These are phyloP conservation scores for Paratrimastix pyriformis DNA, from an alignment of 78 protist species.

Conservation along the genomic window DNA sequence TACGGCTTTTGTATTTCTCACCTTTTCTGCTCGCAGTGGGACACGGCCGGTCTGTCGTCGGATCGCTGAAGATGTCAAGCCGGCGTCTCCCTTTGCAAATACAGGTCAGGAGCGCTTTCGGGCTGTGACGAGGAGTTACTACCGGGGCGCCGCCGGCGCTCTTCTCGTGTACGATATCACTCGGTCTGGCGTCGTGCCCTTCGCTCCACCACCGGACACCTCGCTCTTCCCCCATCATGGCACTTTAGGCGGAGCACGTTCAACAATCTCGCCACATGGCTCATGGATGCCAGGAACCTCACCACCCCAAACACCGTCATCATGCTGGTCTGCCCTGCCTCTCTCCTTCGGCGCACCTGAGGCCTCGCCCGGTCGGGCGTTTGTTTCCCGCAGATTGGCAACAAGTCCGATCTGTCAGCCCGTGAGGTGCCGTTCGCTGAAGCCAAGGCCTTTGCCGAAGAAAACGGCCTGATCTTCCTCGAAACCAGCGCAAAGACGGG, in stretches of 20 bases:
- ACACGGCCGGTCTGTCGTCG: too few species aligned
- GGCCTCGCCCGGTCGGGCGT: too few species aligned
- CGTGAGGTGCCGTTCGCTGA: background rate
- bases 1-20: too few species aligned
- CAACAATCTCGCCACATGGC: background rate
- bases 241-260: background rate
- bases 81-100: too few species aligned
- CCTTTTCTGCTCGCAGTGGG: too few species aligned
- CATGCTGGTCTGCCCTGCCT: too few species aligned
- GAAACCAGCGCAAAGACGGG: constrained; percentile 9
- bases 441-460: constrained; percentile 4
- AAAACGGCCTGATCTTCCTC: background rate
- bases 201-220: too few species aligned
- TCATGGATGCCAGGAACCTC: background rate
- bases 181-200: too few species aligned
- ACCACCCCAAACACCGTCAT: background rate
- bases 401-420: background rate
- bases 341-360: too few species aligned
- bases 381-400: constrained; percentile 1
- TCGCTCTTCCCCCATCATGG: background rate
- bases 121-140: background rate
- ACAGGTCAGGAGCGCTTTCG: too few species aligned
- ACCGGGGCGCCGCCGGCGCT: background rate
- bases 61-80: too few species aligned
- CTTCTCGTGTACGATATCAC: constrained; percentile 13